A percentile compares a stretch with the other conserved stretches of the same genome.
Evolutionary conservation across 2,329 filamentous ascomycete genomes (phyloP).

Genomic region (Penicillium sp.): DNA sequence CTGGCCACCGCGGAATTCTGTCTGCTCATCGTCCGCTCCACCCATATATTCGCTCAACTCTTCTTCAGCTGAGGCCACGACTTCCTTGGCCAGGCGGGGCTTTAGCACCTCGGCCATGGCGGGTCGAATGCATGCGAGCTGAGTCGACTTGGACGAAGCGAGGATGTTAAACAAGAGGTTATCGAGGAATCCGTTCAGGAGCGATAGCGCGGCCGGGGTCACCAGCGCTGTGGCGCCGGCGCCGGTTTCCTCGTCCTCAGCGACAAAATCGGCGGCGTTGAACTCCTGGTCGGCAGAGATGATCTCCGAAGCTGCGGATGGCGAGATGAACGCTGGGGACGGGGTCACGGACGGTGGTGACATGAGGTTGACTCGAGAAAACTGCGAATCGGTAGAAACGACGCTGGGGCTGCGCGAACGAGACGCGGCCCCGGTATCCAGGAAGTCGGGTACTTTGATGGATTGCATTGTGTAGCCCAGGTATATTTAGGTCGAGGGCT

Average conservation of each 20-base stretch:
- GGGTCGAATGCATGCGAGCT: slow-evolving; percentile 63
- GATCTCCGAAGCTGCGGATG: slow-evolving; percentile 79
- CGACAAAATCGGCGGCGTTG: slow-evolving; percentile 60
- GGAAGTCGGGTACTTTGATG: slow-evolving; percentile 25
- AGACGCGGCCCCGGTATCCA: slow-evolving; percentile 24
- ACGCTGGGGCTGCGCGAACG: slow-evolving; percentile 36
- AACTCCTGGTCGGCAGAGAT: slow-evolving; percentile 79
- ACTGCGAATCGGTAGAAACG: slow-evolving; percentile 32
- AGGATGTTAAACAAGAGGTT: slow-evolving; percentile 87
- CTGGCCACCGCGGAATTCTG: slow-evolving; percentile 48
- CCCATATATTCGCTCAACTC: slow-evolving; percentile 82
- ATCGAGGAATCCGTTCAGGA: slow-evolving; percentile 88
- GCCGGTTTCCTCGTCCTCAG: slow-evolving; percentile 58
- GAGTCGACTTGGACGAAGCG: slow-evolving; percentile 67
- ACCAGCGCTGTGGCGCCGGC: slow-evolving; percentile 63
- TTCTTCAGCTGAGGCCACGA: slow-evolving; percentile 72
- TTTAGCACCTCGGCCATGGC: slow-evolving; percentile 82
- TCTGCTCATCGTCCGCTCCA: slow-evolving; percentile 65
- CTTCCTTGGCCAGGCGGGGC: slow-evolving; percentile 75
- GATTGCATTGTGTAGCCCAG: slow-evolving; percentile 24
- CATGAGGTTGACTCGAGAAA: slow-evolving; percentile 39
- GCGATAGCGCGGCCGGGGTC: slow-evolving; percentile 60
- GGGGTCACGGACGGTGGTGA: slow-evolving; percentile 66
- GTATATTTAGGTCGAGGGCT: slow-evolving; percentile 7
- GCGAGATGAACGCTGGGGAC: slow-evolving; percentile 75